Conservation (phyloP, 228 moss, liverwort and hornwort species). For the Sphagnum magellanicum region DNA sequence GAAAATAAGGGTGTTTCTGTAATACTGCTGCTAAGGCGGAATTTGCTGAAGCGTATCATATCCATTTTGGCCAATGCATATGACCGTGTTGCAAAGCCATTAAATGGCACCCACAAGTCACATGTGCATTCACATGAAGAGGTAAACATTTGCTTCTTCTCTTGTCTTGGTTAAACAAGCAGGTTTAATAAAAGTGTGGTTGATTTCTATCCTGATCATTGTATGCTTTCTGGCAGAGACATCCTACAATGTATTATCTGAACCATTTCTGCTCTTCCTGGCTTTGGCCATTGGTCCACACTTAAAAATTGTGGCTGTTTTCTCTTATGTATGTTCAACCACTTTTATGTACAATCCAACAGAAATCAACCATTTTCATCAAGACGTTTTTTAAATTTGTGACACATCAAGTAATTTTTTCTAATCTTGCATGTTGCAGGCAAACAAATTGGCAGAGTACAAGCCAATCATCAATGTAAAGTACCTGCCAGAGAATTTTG, state of each 20-base stretch:
- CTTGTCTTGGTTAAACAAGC: neutral
- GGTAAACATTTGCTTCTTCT: slow-evolving; percentile 13
- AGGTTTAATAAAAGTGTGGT: neutral
- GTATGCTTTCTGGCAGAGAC: neutral
- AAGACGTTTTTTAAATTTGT: neutral
- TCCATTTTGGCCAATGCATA: slow-evolving; percentile 61
- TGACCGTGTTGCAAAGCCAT: slow-evolving; percentile 46
- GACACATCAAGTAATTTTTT: neutral
- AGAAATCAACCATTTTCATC: neutral
- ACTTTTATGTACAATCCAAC: neutral
- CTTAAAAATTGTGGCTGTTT: neutral
- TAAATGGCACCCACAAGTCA: slow-evolving; percentile 67
- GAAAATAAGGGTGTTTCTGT: slow-evolving; percentile 54
- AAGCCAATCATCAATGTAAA: slow-evolving; percentile 52
- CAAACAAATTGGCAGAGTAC: slow-evolving; percentile 56
- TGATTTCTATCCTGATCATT: neutral
- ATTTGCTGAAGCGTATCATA: slow-evolving; percentile 52
- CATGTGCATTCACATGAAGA: slow-evolving; percentile 62
- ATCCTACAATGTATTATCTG: neutral
- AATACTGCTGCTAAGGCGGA: slow-evolving; percentile 44
- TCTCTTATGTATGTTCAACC: neutral
- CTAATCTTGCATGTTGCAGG: slow-evolving; percentile 17
- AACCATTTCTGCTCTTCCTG: neutral
- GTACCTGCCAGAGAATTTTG: slow-evolving; percentile 29
- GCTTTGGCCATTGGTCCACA: neutral